Base-by-base conservation (phyloP, 1,139 yeast genomes). In the Blastobotrys buckinghamii region DNA sequence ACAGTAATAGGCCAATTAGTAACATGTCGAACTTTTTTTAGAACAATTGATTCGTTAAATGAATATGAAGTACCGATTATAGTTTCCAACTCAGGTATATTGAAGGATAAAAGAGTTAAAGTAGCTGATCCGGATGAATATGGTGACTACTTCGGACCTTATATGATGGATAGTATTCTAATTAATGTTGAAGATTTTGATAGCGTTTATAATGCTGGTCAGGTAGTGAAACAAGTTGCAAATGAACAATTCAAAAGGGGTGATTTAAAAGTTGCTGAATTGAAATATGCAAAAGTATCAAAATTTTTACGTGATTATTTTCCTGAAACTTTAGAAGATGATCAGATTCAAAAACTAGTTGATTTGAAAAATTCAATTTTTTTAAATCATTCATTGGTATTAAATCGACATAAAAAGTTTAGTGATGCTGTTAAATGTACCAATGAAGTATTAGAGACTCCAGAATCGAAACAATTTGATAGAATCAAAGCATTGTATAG, bases 1-100 rank as follows among this genome's bases (percentile, higher is more conserved):
- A 96, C 88, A 50, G 96, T 90, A 6, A 90, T 90, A 65, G 97
- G 97, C 54, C 79, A 82, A 65, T 90, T 90, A 16, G 67, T 86
- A 42, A 76, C 81, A 47, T 97, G 97, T 40, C 85, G 84, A 65
- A 78, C 89, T 6, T 68, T 88, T 32, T 88, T 87, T 24, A 79
- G 94, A 59, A 72, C 74, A 56, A 73, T 90, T 50, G 97, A 90
- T 69, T 75, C 79, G 60, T 71, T 75, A 29, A 36, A 36, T 7
- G 27, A 26, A 17, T 26, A 22, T 15, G 39, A 19, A n/a, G n/a
- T 36, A 10, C 8, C n/a, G 2, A 15, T 36, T 26, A 12, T 4
- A 6, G 27, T 36, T n/a, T 10, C 10, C 6, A 26, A 26, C 5
- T 82, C 86, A 72, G 96, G 96, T 34, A 81, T 80, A 56, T 69